Percentiles rank a stretch among this genome's conserved stretches.
Evolutionary conservation across 116 monocot genomes (phyloP).

Genomic region (Zostera marina): DNA sequence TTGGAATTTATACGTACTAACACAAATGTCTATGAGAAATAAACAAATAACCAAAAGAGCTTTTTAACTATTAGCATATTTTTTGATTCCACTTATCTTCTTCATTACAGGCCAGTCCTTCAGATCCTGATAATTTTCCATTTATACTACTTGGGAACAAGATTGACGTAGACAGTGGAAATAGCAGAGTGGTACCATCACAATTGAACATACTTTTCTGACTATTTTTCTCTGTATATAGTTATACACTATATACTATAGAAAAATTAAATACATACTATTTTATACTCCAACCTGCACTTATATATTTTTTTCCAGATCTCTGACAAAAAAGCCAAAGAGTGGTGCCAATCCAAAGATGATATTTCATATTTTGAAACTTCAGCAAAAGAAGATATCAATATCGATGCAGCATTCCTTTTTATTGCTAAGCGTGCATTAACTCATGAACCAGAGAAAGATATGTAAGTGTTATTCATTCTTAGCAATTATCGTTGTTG

Average conservation of each 20-base stretch:
- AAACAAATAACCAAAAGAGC: conserved; percentile 1
- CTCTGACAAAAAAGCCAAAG: conserved; percentile 76
- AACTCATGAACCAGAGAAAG: conserved; percentile 63
- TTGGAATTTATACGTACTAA: too few species aligned
- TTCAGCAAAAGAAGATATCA: conserved; percentile 77
- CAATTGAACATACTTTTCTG: background rate
- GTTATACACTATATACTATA: background rate
- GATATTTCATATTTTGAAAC: conserved; percentile 92
- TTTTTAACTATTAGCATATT: background rate
- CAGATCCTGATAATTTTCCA: conserved; percentile 75
- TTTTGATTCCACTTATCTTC: background rate
- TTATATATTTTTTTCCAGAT: conserved; percentile 22
- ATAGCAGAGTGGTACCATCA: conserved; percentile 68
- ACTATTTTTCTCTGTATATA: background rate
- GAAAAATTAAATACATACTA: background rate
- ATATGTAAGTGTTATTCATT: conserved; percentile 74
- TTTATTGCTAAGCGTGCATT: conserved; percentile 66
- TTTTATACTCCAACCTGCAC: background rate
- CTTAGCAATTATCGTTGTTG: background rate
- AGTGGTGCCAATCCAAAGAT: conserved; percentile 78
- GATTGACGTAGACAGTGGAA: conserved; percentile 85
- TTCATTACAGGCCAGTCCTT: conserved; percentile 56
- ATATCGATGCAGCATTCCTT: conserved; percentile 71
- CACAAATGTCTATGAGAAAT: too few species aligned
- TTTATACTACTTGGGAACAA: conserved; percentile 90